A percentile compares a stretch with the other conserved stretches of the same genome.
Conservation (phyloP, 805 yeast genomes). For the Kluyveromyces nonfermentans region DNA sequence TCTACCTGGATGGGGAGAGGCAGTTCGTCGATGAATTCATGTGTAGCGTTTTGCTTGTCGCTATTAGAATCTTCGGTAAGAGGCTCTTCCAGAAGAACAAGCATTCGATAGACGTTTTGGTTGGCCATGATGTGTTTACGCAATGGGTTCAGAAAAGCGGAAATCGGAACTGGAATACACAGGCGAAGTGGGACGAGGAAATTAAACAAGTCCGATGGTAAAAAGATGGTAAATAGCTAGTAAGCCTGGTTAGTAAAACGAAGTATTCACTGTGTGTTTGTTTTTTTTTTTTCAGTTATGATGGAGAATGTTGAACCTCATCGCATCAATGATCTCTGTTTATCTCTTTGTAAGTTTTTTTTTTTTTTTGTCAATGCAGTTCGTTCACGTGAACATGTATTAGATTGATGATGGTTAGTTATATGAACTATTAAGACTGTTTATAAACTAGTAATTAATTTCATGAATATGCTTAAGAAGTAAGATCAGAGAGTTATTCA, state of each 20-base stretch:
- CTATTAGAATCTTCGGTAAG: constrained; percentile 5
- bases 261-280: too few species aligned
- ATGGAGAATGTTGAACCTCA: too few species aligned
- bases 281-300: too few species aligned
- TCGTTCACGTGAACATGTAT: not conserved
- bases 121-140: constrained; percentile 9
- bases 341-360: too few species aligned
- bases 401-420: not conserved
- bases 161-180: too few species aligned
- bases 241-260: too few species aligned
- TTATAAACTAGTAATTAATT: too few species aligned
- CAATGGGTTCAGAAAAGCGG: too few species aligned
- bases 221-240: too few species aligned
- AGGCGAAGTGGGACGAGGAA: too few species aligned
- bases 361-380: not conserved
- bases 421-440: not conserved
- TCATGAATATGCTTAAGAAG: not conserved
- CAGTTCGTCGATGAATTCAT: constrained; percentile 28
- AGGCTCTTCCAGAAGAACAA: constrained; percentile 25
- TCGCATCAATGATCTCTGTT: too few species aligned
- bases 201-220: too few species aligned
- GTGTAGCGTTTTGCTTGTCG: constrained; percentile 15
- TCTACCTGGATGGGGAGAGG: constrained; percentile 24
- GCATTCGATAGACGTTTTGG: constrained; percentile 22
- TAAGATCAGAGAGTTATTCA: not conserved